A percentile compares a stretch with the other conserved stretches of the same genome.
Conservation (phyloP, 2,329 filamentous ascomycete species). For the Penicillium sp. region DNA sequence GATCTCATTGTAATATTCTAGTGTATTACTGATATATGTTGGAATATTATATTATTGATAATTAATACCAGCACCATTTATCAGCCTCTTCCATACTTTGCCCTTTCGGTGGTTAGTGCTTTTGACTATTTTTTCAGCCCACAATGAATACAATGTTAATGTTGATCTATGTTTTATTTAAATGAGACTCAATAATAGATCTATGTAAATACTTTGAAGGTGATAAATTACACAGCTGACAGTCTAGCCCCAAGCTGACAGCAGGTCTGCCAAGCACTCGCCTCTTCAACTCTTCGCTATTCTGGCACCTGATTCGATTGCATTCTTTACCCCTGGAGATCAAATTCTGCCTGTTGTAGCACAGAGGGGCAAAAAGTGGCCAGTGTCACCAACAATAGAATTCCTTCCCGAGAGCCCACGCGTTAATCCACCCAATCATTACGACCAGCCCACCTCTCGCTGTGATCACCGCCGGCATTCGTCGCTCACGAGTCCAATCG, state of each 20-base stretch:
- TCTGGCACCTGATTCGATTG: not conserved
- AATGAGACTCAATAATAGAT: not conserved
- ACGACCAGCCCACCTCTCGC: slow-evolving; percentile 5
- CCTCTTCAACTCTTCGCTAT: not conserved
- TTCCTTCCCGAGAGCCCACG: slow-evolving; percentile 10
- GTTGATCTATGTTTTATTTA: not conserved
- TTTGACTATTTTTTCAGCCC: not conserved
- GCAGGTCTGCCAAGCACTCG: not conserved
- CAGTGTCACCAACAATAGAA: not conserved
- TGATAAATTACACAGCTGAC: not conserved
- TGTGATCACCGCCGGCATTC: slow-evolving; percentile 23
- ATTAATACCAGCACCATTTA: not conserved
- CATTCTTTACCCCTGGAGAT: not conserved
- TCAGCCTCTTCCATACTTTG: not conserved
- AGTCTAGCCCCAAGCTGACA: not conserved
- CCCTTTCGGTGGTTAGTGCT: not conserved
- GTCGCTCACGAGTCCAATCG: slow-evolving; percentile 18
- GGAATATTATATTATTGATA: not conserved
- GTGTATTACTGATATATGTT: not conserved
- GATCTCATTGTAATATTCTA: not conserved
- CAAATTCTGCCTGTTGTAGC: not conserved
- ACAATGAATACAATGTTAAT: not conserved
- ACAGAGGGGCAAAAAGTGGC: slow-evolving; percentile 8
- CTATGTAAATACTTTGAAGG: not conserved
- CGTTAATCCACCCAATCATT: slow-evolving; percentile 24